phyloP scores from a whole-genome alignment of 2,329 filamentous ascomycete genomes.

The Akanthomyces lecanii region DNA sequence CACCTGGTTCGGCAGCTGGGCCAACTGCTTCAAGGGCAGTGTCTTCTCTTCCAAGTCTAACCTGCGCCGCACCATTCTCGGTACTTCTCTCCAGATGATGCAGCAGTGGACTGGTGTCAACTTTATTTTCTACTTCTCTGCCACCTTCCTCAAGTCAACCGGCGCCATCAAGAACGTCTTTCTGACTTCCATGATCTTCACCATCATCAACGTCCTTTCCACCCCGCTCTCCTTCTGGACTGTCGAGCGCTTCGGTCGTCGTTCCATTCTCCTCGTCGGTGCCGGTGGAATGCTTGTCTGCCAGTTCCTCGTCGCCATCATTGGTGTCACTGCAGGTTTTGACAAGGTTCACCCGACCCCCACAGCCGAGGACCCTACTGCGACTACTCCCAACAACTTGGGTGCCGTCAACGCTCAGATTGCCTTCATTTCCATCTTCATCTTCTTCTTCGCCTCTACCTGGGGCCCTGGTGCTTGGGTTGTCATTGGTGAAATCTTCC shows the following conservation, averaged over 20 bases:
- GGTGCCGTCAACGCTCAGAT: constrained; percentile 66
- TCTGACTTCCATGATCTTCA: constrained; percentile 80
- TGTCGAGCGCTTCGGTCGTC: constrained; percentile 77
- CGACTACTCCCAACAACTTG: constrained; percentile 47
- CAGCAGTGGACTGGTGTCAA: constrained; percentile 84
- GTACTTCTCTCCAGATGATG: constrained; percentile 75
- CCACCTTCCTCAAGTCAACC: constrained; percentile 75
- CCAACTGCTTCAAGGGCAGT: constrained; percentile 61
- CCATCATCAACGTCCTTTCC: constrained; percentile 79
- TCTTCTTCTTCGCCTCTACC: constrained; percentile 86
- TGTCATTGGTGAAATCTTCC: constrained; percentile 86
- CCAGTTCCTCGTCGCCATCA: constrained; percentile 81
- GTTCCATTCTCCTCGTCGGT: constrained; percentile 72
- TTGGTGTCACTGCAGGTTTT: constrained; percentile 60
- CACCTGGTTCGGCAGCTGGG: constrained; percentile 66
- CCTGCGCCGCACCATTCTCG: constrained; percentile 66
- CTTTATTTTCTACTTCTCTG: constrained; percentile 88
- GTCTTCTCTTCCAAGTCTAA: constrained; percentile 61
- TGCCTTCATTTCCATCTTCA: constrained; percentile 86
- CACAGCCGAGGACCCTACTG: constrained; percentile 32
- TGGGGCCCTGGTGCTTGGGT: constrained; percentile 82
- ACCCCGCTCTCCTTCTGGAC: constrained; percentile 86
- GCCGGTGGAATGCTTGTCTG: constrained; percentile 79
- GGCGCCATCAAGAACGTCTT: constrained; percentile 74
- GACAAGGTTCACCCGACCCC: constrained; percentile 46